These are phyloP conservation scores for Amanita subjunquillea DNA, from an alignment of 768 basidiomycete species.

Conservation along the genomic window DNA sequence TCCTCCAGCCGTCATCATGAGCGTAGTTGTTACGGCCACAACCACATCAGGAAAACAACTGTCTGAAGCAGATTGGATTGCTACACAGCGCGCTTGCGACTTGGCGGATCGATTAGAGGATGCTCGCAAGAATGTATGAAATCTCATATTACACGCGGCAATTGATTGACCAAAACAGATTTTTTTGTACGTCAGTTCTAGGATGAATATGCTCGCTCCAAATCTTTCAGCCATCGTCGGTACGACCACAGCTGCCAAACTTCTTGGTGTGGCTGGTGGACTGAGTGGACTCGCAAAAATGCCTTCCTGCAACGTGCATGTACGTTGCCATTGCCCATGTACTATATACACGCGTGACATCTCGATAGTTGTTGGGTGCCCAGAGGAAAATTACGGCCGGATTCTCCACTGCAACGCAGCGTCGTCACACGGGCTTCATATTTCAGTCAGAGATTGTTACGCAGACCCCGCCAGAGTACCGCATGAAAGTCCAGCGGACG, in stretches of 20 bases:
- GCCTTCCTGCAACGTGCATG: constrained; percentile 92
- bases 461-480: constrained; percentile 79
- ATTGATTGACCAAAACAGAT: constrained; percentile 41
- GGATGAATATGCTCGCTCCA: constrained; percentile 97
- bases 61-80: constrained; percentile 59
- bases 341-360: background rate
- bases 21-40: constrained; percentile 90
- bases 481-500: constrained; percentile 86
- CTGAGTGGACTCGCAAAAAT: constrained; percentile 85
- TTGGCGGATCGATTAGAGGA: constrained; percentile 84
- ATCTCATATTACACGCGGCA: background rate
- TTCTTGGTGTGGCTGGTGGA: constrained; percentile 95
- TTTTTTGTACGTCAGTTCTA: constrained; percentile 97
- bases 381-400: constrained; percentile 89
- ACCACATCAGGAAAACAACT: constrained; percentile 77
- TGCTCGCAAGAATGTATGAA: constrained; percentile 71
- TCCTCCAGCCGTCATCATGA: constrained; percentile 88
- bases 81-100: constrained; percentile 79
- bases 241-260: constrained; percentile 95
- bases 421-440: constrained; percentile 92
- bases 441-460: constrained; percentile 89
- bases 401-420: constrained; percentile 80
- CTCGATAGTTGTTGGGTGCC: constrained; percentile 76
- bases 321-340: constrained; percentile 25
- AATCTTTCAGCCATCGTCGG: constrained; percentile 98